Evolutionary conservation across 345 rosid species (phyloP), one percentile per base, ranked within the genome.

Genomic region (Stellera chamaejasme): DNA sequence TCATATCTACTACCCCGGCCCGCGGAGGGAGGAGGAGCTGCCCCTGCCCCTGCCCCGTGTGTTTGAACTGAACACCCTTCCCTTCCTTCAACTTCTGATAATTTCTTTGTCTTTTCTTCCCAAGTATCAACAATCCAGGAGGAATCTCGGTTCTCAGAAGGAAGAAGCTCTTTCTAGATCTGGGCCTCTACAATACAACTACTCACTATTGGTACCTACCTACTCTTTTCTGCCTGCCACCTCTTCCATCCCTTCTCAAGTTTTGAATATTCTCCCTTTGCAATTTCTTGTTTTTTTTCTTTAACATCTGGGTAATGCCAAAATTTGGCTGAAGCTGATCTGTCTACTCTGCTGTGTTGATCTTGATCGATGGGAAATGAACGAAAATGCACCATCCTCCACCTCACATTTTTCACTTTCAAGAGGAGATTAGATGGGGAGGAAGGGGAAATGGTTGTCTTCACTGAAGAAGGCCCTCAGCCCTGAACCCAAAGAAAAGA

Each of bases 401-500:
- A 32, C 3, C 39, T 32, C 7, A 32, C 39, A 32, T 32, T 32
- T 32, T 32, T 32, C 39, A 32, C 39, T 32, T 32, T 32, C 39
- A 32, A 8, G 23, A 19, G 66, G 70, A 75, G 73, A n/a, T n/a
- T n/a, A n/a, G n/a, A 93, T 93, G 99, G 97, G 99, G 52, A 81
- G 68, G 65, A 88, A 89, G 69, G 95, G 89, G 16, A 93, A 86
- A 64, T 93, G 99, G 99, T 78, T 93, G 72, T 78, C 96, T 28
- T 78, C 74, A 48, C 83, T 93, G 54, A 93, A 77, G 86, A 93
- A 82, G 63, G 90, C 89, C 44, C 81, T 88, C 64, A 84, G 91
- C 65, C 89, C 96, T 11, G 81, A 84, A 12, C 77, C 96, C 13
- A 82, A 76, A 63, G 78, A 67, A 69, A 77, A 66, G 71, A 79